These are phyloP conservation scores for Suillus luteus DNA, from an alignment of 768 basidiomycete genomes.

Conservation along the genomic window DNA sequence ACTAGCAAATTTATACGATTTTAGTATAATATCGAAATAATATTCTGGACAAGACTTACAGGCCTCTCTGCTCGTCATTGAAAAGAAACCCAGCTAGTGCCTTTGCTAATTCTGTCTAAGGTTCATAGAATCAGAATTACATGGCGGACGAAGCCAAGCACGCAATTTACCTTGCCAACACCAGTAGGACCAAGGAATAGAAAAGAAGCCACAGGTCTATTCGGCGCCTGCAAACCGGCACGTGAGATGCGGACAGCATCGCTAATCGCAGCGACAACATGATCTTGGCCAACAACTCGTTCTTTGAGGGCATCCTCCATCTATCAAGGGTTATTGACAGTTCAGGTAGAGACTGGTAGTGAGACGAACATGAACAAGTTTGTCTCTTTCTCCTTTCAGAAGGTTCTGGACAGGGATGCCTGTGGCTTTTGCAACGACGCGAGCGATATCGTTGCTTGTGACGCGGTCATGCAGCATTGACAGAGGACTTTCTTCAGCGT, in stretches of 20 bases:
- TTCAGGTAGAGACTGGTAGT: not conserved
- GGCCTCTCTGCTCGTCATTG: slow-evolving; percentile 81
- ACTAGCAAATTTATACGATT: slow-evolving; percentile 36
- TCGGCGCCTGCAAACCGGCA: slow-evolving; percentile 86
- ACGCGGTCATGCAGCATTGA: slow-evolving; percentile 84
- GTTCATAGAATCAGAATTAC: slow-evolving; percentile 10
- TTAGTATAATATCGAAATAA: not conserved
- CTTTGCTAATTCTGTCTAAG: slow-evolving; percentile 86
- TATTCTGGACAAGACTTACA: slow-evolving; percentile 51
- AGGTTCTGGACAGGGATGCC: slow-evolving; percentile 90
- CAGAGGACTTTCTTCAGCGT: slow-evolving; percentile 43
- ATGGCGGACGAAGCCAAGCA: not conserved
- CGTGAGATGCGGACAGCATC: slow-evolving; percentile 93
- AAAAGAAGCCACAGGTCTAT: slow-evolving; percentile 90
- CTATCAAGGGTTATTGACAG: slow-evolving; percentile 37
- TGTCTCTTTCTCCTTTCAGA: slow-evolving; percentile 87
- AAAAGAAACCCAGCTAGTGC: slow-evolving; percentile 87
- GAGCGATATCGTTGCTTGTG: slow-evolving; percentile 84
- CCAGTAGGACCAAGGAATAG: slow-evolving; percentile 89
- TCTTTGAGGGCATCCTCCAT: slow-evolving; percentile 82
- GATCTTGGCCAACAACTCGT: slow-evolving; percentile 89
- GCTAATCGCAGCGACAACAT: slow-evolving; percentile 81
- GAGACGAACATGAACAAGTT: slow-evolving; percentile 75
- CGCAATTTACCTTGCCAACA: slow-evolving; percentile 66
- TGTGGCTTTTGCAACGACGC: slow-evolving; percentile 85